These are phyloP conservation scores for Ottelia alismoides DNA, from an alignment of 106 monocot species.

Conservation along the genomic window DNA sequence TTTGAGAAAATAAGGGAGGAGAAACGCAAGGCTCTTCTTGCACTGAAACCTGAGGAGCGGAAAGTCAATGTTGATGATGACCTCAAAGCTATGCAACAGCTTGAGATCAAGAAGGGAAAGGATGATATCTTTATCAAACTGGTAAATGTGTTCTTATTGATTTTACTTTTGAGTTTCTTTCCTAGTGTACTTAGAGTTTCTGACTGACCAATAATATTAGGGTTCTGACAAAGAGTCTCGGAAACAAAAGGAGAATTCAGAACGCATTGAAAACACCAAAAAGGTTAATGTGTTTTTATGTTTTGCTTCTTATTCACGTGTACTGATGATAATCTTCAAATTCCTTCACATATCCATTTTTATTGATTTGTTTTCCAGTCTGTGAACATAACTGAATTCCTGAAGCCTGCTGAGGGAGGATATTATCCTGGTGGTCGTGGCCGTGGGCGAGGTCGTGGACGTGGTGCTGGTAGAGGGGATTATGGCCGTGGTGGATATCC, in stretches of 20 bases:
- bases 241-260: slow-evolving; percentile 40
- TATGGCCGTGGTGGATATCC: slow-evolving; percentile 2
- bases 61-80: slow-evolving; percentile 42
- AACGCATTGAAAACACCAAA: slow-evolving; percentile 43
- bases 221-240: slow-evolving; percentile 54
- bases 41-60: slow-evolving; percentile 26
- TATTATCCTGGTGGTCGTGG: slow-evolving; percentile 43
- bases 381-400: slow-evolving; percentile 64
- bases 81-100: slow-evolving; percentile 30
- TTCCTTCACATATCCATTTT: not conserved
- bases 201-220: slow-evolving; percentile 14
- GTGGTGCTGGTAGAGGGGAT: slow-evolving; percentile 27
- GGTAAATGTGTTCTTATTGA: slow-evolving; percentile 7
- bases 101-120: slow-evolving; percentile 31
- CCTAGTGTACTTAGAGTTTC: not conserved
- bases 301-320: not conserved
- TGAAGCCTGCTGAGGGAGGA: slow-evolving; percentile 76
- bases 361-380: slow-evolving; percentile 19
- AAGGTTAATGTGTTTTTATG: slow-evolving; percentile 29
- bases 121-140: slow-evolving; percentile 40
- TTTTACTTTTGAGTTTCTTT: not conserved
- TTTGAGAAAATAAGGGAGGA: slow-evolving; percentile 41
- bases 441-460: slow-evolving; percentile 37
- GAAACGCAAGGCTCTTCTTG: slow-evolving; percentile 33
- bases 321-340: not conserved